Base-by-base conservation (phyloP, 1,139 yeast species). In the Hansenula lynferdii region DNA sequence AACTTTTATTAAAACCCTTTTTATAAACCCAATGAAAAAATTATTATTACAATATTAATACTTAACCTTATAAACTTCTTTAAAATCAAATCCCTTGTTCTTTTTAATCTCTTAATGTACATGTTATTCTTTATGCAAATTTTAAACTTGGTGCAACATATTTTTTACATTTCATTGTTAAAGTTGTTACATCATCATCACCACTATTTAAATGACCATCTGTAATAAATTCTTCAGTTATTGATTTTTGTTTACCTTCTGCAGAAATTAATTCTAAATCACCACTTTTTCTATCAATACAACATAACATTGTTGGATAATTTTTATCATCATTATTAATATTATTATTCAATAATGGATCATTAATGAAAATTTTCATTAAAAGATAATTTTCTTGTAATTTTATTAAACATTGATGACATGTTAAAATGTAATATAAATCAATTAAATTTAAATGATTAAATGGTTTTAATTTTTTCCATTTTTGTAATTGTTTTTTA, bases 401-500 rank as follows among this genome's bases (percentile, higher is more conserved):
- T 1, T 14, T 19, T 6, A 35, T 24, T 4, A 50, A 27, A 28
- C 54, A 50, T n/a, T 33, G 25, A 15, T 38, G 34, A 37, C 54
- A 50, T 1, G 47, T 42, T 4, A 44, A n/a, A 3, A 42, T 29
- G 2, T 35, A n/a, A 8, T 41, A 31, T n/a, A 47, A 3, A 11
- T 28, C 33, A 2, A 36, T 19, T 10, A 33, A 38, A 8, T 23
- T 24, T 5, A 43, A 25, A 6, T 45, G 41, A 17, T 40, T 28
- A 29, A 51, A 51, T 4, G 53, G 54, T 14, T 40, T 38, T 8
- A 51, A 31, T n/a, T n/a, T 12, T 31, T 38, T 40, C 55, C 55
- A 51, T 35, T 41, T 42, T 20, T 42, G 31, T 11, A 49, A 17
- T 31, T 48, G 53, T 22, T 40, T 44, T 27, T 41, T 40, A n/a